phyloP scores from a whole-genome alignment of 306 rosid genomes.

The Vicia villosa region DNA sequence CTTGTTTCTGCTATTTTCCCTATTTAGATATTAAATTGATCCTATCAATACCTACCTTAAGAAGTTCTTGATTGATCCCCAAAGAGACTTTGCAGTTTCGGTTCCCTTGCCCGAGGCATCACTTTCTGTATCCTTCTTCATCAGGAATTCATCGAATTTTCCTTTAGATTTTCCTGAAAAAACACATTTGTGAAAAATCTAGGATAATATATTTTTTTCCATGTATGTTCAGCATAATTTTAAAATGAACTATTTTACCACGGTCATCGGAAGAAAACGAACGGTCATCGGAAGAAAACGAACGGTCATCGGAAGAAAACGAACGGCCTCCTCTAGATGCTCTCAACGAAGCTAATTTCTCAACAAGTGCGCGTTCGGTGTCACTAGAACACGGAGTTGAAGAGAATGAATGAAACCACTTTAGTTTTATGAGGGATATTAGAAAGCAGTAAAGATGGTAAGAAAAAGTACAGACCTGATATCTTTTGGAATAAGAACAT shows the following conservation, averaged over 20 bases:
- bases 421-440: background rate
- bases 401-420: slow-evolving; percentile 20
- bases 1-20: too few relatives aligned
- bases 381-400: slow-evolving; percentile 48
- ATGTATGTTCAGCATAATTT: slow-evolving; percentile 11
- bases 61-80: slow-evolving; percentile 65
- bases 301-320: slow-evolving; percentile 39
- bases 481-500: slow-evolving; percentile 76
- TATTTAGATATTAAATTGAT: too few relatives aligned
- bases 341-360: slow-evolving; percentile 67
- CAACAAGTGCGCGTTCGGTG: slow-evolving; percentile 61
- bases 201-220: slow-evolving; percentile 1
- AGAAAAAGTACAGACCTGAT: slow-evolving; percentile 59
- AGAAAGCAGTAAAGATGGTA: slow-evolving; percentile 12
- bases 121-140: slow-evolving; percentile 34
- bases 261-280: slow-evolving; percentile 16
- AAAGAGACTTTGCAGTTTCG: slow-evolving; percentile 44
- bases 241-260: background rate
- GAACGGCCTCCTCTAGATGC: slow-evolving; percentile 48
- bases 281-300: slow-evolving; percentile 17
- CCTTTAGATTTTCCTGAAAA: slow-evolving; percentile 50
- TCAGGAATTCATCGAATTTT: slow-evolving; percentile 35
- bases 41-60: slow-evolving; percentile 73
- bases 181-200: slow-evolving; percentile 13
- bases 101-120: slow-evolving; percentile 40